Evolutionary conservation across 768 basidiomycete species (phyloP).

Genomic region (Phanerodontia chrysosporium): DNA sequence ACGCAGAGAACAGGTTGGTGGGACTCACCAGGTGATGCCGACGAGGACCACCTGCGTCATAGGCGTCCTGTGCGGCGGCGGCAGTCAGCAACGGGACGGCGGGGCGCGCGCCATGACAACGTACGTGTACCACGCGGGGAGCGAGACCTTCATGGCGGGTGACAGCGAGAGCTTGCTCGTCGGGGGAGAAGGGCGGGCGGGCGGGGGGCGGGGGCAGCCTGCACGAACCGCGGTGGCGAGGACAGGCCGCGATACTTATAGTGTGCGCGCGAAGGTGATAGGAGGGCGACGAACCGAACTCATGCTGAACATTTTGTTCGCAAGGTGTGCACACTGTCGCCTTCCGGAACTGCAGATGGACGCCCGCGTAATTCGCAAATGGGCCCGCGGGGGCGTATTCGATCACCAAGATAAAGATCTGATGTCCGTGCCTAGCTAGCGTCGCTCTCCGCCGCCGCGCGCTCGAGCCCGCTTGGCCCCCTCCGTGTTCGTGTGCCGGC

Average conservation of each 20-base stretch:
- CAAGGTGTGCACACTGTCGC: background rate
- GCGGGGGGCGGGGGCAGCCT: background rate
- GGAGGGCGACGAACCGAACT: slow-evolving; percentile 4
- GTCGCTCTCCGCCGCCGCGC: background rate
- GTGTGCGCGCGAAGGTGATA: background rate
- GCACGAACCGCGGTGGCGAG: background rate
- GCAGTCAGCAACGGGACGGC: background rate
- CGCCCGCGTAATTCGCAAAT: background rate
- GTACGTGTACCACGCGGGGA: slow-evolving; percentile 26
- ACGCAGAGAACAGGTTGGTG: background rate
- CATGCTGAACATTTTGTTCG: slow-evolving; percentile 1
- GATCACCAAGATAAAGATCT: background rate
- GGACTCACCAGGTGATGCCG: slow-evolving; percentile 28
- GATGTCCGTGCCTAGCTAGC: background rate
- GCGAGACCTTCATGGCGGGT: slow-evolving; percentile 14
- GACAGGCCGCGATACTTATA: background rate
- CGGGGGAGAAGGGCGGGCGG: background rate
- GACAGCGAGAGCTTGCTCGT: background rate
- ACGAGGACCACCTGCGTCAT: slow-evolving; percentile 33
- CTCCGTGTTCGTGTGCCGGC: background rate
- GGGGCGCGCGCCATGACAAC: slow-evolving; percentile 1
- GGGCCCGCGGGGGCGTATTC: background rate
- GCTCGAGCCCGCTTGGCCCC: background rate
- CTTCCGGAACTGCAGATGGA: background rate
- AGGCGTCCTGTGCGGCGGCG: slow-evolving; percentile 19